Evolutionary conservation across 805 yeast genomes (phyloP).

Genomic region (Wickerhamomyces pijperi): DNA sequence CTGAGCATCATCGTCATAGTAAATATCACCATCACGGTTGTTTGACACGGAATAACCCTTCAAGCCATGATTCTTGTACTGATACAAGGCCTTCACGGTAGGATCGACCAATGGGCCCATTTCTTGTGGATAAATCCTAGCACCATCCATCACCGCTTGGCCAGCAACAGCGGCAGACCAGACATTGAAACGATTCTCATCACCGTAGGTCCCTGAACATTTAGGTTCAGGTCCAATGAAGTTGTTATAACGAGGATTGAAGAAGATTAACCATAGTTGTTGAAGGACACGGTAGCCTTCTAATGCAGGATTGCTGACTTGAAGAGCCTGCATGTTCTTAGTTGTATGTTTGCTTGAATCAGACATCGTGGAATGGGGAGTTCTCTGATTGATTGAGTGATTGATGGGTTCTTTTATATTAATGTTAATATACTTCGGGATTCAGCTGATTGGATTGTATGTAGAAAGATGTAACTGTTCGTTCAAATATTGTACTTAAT

Average conservation of each 20-base stretch:
- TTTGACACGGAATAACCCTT: slow-evolving; percentile 60
- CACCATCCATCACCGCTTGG: slow-evolving; percentile 61
- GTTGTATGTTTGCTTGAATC: background rate
- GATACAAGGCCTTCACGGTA: slow-evolving; percentile 36
- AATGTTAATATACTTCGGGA: too few species aligned
- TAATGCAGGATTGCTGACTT: slow-evolving; percentile 13
- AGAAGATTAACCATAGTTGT: slow-evolving; percentile 14
- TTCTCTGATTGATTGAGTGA: too few species aligned
- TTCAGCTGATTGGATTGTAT: too few species aligned
- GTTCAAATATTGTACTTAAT: too few species aligned
- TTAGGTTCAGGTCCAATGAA: slow-evolving; percentile 16
- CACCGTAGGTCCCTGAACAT: slow-evolving; percentile 34
- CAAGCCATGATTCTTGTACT: slow-evolving; percentile 36
- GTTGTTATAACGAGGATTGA: slow-evolving; percentile 14
- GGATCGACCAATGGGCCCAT: slow-evolving; percentile 42
- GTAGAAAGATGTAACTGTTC: too few species aligned
- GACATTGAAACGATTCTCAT: slow-evolving; percentile 45
- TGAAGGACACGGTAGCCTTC: slow-evolving; percentile 17
- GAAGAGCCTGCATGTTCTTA: background rate
- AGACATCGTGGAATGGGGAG: background rate
- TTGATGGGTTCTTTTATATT: too few species aligned
- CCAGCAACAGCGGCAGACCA: slow-evolving; percentile 61
- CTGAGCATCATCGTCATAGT: slow-evolving; percentile 71
- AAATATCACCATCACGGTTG: slow-evolving; percentile 49
- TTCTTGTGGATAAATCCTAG: slow-evolving; percentile 35